Percentiles rank a stretch among this genome's conserved stretches.
These are phyloP conservation scores for Pinus taeda DNA, from an alignment of 75 land plant genomes.

Conservation along the genomic window DNA sequence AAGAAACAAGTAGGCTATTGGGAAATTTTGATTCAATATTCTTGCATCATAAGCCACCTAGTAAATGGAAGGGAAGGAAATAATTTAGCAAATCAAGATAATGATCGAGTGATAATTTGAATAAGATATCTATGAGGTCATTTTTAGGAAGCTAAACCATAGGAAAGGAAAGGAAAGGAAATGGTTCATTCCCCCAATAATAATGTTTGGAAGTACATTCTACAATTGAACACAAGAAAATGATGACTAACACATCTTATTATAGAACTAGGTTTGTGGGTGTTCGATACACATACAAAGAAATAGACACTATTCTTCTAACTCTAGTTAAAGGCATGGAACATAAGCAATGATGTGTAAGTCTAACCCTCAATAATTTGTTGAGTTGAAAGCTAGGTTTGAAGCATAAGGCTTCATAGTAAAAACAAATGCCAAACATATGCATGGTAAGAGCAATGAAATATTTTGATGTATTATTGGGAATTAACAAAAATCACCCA, in stretches of 20 bases:
- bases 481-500: too few relatives aligned
- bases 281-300: neutral
- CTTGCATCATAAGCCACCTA: neutral
- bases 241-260: neutral
- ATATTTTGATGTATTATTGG: too few relatives aligned
- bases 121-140: neutral
- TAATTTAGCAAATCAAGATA: too few relatives aligned
- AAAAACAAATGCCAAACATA: neutral
- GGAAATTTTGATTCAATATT: neutral
- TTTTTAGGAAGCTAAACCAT: neutral
- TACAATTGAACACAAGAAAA: neutral
- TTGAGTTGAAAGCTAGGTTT: neutral
- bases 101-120: too few relatives aligned
- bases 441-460: neutral
- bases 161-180: neutral
- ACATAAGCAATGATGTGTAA: too few relatives aligned
- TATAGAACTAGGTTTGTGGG: slow-evolving; percentile 1
- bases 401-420: neutral
- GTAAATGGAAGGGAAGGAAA: too few relatives aligned
- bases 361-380: neutral
- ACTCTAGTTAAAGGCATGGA: neutral
- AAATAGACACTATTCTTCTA: neutral
- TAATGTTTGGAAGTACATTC: neutral
- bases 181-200: neutral
- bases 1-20: neutral